phyloP scores from a whole-genome alignment of 2,329 filamentous ascomycete genomes.

The Epichloe festucae region DNA sequence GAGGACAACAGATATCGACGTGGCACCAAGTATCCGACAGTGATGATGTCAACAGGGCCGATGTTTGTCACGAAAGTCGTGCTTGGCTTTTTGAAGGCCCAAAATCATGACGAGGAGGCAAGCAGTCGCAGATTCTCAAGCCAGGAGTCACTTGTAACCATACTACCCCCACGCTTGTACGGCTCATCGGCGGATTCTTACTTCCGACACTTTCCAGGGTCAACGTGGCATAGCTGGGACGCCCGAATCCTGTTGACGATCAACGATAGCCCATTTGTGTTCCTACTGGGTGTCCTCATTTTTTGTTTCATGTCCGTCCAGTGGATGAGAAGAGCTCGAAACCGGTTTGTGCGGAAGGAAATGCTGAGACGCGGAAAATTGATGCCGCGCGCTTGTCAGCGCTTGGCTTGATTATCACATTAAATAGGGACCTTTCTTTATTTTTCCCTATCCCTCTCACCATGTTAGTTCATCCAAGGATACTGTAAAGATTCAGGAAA shows the following conservation, averaged over 20 bases:
- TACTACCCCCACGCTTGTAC: background rate
- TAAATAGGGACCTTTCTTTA: too few relatives aligned
- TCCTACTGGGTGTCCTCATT: background rate
- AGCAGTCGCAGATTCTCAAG: background rate
- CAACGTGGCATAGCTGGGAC: conserved; percentile 3
- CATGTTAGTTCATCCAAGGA: too few relatives aligned
- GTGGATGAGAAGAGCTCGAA: background rate
- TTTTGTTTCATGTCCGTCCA: background rate
- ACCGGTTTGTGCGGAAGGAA: background rate
- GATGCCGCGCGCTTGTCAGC: background rate
- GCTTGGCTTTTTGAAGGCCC: background rate
- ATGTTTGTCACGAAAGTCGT: conserved; percentile 1
- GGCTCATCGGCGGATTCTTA: background rate
- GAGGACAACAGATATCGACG: background rate
- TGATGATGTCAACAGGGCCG: conserved; percentile 2
- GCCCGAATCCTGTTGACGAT: background rate
- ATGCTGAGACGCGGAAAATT: background rate
- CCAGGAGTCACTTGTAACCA: background rate
- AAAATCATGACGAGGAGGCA: background rate
- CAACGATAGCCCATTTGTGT: background rate
- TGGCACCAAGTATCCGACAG: conserved; percentile 3
- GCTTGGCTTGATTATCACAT: too few relatives aligned
- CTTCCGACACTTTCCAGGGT: background rate
- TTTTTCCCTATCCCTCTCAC: too few relatives aligned
- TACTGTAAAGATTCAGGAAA: too few relatives aligned